These are phyloP conservation scores for Tetrahymena elliotti DNA, from an alignment of 73 alveolate genomes.

Conservation along the genomic window DNA sequence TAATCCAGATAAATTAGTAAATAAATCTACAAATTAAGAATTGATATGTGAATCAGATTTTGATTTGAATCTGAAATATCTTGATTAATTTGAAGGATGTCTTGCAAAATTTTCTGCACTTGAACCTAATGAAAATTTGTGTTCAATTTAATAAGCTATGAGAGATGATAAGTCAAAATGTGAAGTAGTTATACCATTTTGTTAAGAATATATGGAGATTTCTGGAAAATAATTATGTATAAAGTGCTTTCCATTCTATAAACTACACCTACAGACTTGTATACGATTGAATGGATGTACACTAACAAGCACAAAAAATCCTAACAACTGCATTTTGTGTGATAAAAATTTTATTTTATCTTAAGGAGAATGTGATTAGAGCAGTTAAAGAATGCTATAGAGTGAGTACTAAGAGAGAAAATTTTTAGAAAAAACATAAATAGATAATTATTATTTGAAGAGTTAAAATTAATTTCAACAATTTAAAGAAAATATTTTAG, in stretches of 20 bases:
- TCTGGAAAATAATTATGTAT: not conserved
- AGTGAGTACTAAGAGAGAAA: too few species aligned
- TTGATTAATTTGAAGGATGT: not conserved
- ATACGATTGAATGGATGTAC: not conserved
- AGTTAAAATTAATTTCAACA: too few species aligned
- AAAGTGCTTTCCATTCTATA: not conserved
- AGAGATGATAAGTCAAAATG: not conserved
- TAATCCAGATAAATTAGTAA: not conserved
- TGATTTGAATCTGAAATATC: too few species aligned
- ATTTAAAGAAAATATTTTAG: too few species aligned
- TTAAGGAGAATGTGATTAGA: not conserved
- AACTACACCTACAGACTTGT: not conserved
- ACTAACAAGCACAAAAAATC: not conserved
- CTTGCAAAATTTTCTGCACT: too few species aligned
- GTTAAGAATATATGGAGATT: not conserved
- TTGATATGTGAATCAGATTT: not conserved
- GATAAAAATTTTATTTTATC: too few species aligned
- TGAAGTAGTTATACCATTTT: not conserved
- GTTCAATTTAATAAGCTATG: not conserved
- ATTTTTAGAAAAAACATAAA: too few species aligned
- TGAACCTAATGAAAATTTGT: not conserved
- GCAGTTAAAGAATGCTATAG: not conserved
- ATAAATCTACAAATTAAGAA: not conserved
- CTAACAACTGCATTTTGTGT: not conserved
- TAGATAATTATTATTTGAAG: too few species aligned